These are phyloP conservation scores for Lenzites betulinus DNA, from an alignment of 768 basidiomycete genomes.

Conservation along the genomic window DNA sequence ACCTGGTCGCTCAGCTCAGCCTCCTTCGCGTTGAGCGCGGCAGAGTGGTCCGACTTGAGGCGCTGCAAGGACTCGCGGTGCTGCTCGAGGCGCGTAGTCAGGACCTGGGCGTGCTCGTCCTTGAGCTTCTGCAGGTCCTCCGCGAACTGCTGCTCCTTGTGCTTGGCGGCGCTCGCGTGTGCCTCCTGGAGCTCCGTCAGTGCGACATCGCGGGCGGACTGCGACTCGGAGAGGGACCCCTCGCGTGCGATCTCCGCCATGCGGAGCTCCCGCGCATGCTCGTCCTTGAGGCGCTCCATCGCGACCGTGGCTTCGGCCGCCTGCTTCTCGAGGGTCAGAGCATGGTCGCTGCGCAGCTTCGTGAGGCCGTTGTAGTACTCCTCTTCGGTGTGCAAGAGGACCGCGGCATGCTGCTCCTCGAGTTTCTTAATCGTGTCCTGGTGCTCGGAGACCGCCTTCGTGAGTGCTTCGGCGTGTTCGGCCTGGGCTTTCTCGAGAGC, in stretches of 20 bases:
- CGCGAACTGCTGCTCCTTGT: constrained; percentile 64
- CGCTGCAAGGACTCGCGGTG: constrained; percentile 58
- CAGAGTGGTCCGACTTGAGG: constrained; percentile 61
- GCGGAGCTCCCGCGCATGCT: constrained; percentile 73
- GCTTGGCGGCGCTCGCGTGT: constrained; percentile 62
- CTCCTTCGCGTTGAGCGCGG: constrained; percentile 62
- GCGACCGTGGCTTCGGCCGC: constrained; percentile 58
- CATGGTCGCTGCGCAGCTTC: constrained; percentile 74
- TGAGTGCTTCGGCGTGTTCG: constrained; percentile 56
- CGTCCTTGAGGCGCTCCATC: constrained; percentile 72
- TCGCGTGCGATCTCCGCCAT: constrained; percentile 76
- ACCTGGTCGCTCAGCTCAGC: constrained; percentile 60
- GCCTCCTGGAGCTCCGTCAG: constrained; percentile 72
- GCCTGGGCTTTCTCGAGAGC: constrained; percentile 48
- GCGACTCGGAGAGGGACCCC: constrained; percentile 72
- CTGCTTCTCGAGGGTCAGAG: constrained; percentile 62
- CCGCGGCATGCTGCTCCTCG: constrained; percentile 57
- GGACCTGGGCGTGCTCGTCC: constrained; percentile 56
- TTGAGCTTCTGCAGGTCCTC: constrained; percentile 69
- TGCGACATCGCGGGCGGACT: constrained; percentile 62
- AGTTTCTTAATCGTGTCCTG: constrained; percentile 57
- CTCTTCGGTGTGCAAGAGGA: constrained; percentile 70
- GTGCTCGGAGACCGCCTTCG: constrained; percentile 54
- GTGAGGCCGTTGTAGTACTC: constrained; percentile 82
- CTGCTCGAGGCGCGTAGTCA: constrained; percentile 62